Percentiles rank a stretch among this genome's conserved stretches.
Conservation (phyloP, 1,284 basidiomycete species). For the Ceratobasidium sp. region DNA sequence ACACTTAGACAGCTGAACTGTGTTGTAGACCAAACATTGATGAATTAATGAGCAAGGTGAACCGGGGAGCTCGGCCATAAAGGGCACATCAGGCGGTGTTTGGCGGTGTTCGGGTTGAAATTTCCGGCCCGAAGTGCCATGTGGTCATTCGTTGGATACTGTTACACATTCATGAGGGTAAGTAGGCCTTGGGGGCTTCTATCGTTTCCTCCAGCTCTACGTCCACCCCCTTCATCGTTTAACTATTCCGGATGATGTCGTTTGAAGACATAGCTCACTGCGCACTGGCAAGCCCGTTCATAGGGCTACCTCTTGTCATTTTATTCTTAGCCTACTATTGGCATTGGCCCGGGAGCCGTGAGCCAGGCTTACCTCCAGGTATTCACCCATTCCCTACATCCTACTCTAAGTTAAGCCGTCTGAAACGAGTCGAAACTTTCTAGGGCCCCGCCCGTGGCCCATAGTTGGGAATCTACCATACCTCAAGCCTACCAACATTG, state of each 20-base stretch:
- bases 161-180: background rate
- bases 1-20: constrained; percentile 45
- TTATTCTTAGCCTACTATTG: constrained; percentile 7
- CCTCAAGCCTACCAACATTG: constrained; percentile 17
- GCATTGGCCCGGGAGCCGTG: constrained; percentile 33
- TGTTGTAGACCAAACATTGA: background rate
- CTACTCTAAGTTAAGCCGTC: background rate
- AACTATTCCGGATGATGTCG: background rate
- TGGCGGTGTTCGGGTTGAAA: no score
- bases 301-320: background rate
- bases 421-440: background rate
- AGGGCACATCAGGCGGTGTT: no score
- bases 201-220: background rate
- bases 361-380: constrained; percentile 14
- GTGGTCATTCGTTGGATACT: background rate
- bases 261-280: constrained; percentile 11
- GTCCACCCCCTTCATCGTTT: background rate
- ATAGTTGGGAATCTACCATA: constrained; percentile 22
- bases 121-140: background rate
- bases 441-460: constrained; percentile 12
- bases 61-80: no score
- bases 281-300: background rate
- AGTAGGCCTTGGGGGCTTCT: background rate
- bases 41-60: background rate
- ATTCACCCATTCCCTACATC: background rate